phyloP scores from a whole-genome alignment of 179 eudicot species.

The Amaranthus tricolor region DNA sequence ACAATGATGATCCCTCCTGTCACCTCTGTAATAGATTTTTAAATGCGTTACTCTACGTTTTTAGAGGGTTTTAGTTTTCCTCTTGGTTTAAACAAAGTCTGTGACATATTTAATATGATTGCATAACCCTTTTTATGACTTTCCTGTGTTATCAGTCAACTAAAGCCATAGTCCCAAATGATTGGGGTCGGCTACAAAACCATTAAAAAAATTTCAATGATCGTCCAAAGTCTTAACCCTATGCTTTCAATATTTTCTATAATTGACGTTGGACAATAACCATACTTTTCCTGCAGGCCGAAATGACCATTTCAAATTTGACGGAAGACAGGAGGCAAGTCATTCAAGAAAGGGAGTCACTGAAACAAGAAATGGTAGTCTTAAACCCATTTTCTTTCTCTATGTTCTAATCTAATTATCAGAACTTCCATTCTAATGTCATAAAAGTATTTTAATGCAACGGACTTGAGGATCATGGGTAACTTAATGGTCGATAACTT shows the following conservation, averaged over 20 bases:
- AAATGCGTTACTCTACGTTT: not conserved
- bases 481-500: too few species aligned
- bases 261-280: not conserved
- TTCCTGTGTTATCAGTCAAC: not conserved
- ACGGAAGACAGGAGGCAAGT: conserved; percentile 51
- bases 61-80: not conserved
- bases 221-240: too few species aligned
- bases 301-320: conserved; percentile 41
- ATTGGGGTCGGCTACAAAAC: too few species aligned
- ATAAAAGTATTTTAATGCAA: not conserved
- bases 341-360: conserved; percentile 47
- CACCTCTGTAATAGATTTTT: not conserved
- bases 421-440: not conserved
- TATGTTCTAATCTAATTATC: not conserved
- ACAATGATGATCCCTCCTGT: too few species aligned
- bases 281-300: conserved; percentile 44
- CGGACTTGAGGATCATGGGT: too few species aligned
- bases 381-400: not conserved
- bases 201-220: too few species aligned
- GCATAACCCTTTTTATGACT: not conserved
- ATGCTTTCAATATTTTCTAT: not conserved
- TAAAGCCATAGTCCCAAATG: too few species aligned
- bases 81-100: not conserved
- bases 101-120: not conserved
- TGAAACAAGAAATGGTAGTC: conserved; percentile 62